Evolutionary conservation across 2,329 filamentous ascomycete genomes (phyloP).

Genomic region (Trichoderma sp.): DNA sequence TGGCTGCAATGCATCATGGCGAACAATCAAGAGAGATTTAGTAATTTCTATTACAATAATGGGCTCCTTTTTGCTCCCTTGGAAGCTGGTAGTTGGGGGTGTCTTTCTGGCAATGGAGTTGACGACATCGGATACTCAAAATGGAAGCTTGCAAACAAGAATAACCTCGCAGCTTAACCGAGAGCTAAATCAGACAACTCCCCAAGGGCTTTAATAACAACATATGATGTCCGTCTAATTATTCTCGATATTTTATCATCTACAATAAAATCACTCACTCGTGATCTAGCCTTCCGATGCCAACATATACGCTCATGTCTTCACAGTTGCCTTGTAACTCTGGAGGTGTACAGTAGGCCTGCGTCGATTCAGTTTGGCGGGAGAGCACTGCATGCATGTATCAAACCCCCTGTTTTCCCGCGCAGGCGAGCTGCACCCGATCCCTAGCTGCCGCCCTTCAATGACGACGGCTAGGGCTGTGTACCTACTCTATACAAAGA

Average conservation of each 20-base stretch:
- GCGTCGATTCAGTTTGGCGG: background rate
- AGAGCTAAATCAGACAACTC: background rate
- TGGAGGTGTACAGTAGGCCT: background rate
- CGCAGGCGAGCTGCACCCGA: conserved; percentile 25
- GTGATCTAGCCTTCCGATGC: background rate
- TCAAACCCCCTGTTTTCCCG: conserved; percentile 4
- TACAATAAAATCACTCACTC: background rate
- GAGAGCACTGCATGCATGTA: background rate
- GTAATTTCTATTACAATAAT: background rate
- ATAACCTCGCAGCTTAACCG: background rate
- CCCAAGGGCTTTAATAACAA: background rate
- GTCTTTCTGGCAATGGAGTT: background rate
- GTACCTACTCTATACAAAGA: background rate
- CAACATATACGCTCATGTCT: background rate
- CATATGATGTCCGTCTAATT: background rate
- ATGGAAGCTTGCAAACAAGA: background rate
- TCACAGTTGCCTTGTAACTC: background rate
- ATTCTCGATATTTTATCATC: background rate
- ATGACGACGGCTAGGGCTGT: background rate
- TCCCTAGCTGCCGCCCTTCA: conserved; percentile 3
- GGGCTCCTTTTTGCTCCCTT: background rate
- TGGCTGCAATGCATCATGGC: background rate
- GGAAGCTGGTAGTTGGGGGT: background rate
- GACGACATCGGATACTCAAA: background rate
- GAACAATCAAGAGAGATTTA: background rate